phyloP scores from a whole-genome alignment of 805 yeast genomes.

The Metschnikowia cubensis region DNA sequence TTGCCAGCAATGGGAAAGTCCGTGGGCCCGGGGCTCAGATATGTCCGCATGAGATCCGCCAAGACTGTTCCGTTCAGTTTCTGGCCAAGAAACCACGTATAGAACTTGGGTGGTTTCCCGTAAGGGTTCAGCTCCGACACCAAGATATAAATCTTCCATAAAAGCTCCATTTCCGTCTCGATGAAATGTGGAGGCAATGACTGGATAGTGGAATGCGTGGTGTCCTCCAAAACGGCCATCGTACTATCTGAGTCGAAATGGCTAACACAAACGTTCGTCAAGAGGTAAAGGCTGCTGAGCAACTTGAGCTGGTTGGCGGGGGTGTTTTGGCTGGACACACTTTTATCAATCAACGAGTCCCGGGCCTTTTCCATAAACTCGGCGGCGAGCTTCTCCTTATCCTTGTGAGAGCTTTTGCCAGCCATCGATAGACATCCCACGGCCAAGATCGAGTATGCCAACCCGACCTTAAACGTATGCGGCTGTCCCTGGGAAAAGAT shows the following conservation, averaged over 20 bases:
- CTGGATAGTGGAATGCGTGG: conserved; percentile 39
- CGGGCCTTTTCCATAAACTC: conserved; percentile 43
- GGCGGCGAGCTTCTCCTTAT: conserved; percentile 29
- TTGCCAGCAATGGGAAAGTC: neutral
- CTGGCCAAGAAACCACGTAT: conserved; percentile 13
- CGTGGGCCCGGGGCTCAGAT: neutral
- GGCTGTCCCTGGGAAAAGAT: conserved; percentile 16
- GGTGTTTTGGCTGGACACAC: conserved; percentile 32
- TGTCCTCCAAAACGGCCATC: conserved; percentile 48
- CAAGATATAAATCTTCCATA: conserved; percentile 48
- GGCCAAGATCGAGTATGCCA: conserved; percentile 43
- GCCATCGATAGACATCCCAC: conserved; percentile 34
- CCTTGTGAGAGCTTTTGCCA: conserved; percentile 20
- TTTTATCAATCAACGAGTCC: conserved; percentile 34
- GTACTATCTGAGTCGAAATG: conserved; percentile 45
- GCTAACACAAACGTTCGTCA: conserved; percentile 41
- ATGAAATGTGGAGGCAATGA: conserved; percentile 31
- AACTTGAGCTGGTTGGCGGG: conserved; percentile 11
- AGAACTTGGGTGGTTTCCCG: conserved; percentile 19
- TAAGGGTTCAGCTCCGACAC: conserved; percentile 39
- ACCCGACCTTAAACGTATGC: conserved; percentile 33
- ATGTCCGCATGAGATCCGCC: neutral
- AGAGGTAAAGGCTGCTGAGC: conserved; percentile 33
- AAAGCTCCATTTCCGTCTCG: conserved; percentile 28
- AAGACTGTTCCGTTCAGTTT: neutral